phyloP scores from a whole-genome alignment of 306 rosid species.

The Castanea mollissima region DNA sequence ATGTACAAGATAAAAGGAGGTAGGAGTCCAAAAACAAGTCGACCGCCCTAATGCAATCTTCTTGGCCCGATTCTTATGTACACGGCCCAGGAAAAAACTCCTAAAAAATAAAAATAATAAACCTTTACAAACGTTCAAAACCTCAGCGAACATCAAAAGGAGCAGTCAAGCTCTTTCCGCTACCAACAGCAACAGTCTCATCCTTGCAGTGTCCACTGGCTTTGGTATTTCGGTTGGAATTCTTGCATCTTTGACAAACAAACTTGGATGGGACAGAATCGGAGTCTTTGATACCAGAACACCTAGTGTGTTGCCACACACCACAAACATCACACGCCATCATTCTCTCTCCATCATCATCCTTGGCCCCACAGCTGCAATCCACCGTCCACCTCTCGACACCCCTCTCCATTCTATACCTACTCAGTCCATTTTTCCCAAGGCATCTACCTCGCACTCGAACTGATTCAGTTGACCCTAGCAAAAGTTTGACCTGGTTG shows the following conservation, averaged over 20 bases:
- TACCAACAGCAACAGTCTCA: conserved; percentile 37
- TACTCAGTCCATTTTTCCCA: conserved; percentile 58
- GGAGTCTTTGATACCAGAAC: conserved; percentile 66
- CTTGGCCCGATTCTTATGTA: conserved; percentile 38
- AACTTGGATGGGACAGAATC: conserved; percentile 69
- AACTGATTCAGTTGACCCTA: conserved; percentile 49
- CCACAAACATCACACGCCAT: conserved; percentile 83
- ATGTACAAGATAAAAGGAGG: conserved; percentile 17
- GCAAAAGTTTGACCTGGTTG: conserved; percentile 58
- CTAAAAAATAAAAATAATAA: conserved; percentile 2
- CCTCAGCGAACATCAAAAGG: conserved; percentile 42
- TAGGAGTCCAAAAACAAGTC: conserved; percentile 25
- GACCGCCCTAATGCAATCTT: conserved; percentile 14
- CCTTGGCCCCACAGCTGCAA: conserved; percentile 87
- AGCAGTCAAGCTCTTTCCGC: conserved; percentile 38
- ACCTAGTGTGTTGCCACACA: conserved; percentile 90
- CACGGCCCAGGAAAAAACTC: conserved; percentile 33
- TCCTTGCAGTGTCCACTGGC: conserved; percentile 50
- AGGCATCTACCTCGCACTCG: conserved; percentile 66
- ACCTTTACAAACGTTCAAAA: conserved; percentile 15
- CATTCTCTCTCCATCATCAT: conserved; percentile 98
- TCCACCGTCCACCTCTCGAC: conserved; percentile 95
- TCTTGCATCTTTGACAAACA: conserved; percentile 68
- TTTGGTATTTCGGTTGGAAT: conserved; percentile 25
- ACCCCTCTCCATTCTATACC: conserved; percentile 90